phyloP scores from a whole-genome alignment of 495 filamentous ascomycete species.

The Hyaloscypha hepaticicola region DNA sequence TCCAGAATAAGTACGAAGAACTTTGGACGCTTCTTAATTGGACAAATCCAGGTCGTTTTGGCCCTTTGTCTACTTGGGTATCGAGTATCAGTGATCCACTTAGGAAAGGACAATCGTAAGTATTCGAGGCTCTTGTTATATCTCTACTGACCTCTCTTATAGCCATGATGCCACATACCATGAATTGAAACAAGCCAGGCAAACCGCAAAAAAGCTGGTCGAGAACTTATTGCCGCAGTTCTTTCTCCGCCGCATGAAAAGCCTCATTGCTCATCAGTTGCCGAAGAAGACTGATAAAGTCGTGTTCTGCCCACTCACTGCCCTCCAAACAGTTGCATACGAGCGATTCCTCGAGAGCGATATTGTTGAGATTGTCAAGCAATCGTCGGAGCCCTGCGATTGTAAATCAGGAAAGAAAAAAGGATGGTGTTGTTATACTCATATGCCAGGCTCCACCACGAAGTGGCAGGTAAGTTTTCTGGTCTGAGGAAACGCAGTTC shows the following conservation, averaged over 20 bases:
- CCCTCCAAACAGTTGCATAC: constrained; percentile 81
- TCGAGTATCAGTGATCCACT: constrained; percentile 74
- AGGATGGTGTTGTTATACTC: constrained; percentile 78
- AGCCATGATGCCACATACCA: constrained; percentile 83
- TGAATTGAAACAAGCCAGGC: constrained; percentile 77
- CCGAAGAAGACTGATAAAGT: constrained; percentile 94
- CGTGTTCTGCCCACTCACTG: constrained; percentile 83
- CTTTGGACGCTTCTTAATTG: constrained; percentile 96
- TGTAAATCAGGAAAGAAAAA: constrained; percentile 69
- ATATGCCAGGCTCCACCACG: constrained; percentile 51
- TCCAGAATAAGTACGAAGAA: constrained; percentile 98
- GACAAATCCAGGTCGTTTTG: constrained; percentile 89
- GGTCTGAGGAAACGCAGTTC: background rate
- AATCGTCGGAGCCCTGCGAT: constrained; percentile 63
- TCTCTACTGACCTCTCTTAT: background rate
- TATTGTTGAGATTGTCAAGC: constrained; percentile 65
- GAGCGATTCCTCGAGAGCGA: constrained; percentile 74
- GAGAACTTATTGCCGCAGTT: constrained; percentile 87
- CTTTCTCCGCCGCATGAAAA: constrained; percentile 93
- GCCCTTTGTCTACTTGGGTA: constrained; percentile 76
- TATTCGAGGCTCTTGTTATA: background rate
- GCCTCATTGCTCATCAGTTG: constrained; percentile 88
- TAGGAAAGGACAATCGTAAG: constrained; percentile 72
- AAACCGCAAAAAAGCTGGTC: constrained; percentile 82
- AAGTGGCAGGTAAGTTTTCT: constrained; percentile 58